These are phyloP conservation scores for Euphorbia celastroides DNA, from an alignment of 441 rosid species.

Conservation along the genomic window DNA sequence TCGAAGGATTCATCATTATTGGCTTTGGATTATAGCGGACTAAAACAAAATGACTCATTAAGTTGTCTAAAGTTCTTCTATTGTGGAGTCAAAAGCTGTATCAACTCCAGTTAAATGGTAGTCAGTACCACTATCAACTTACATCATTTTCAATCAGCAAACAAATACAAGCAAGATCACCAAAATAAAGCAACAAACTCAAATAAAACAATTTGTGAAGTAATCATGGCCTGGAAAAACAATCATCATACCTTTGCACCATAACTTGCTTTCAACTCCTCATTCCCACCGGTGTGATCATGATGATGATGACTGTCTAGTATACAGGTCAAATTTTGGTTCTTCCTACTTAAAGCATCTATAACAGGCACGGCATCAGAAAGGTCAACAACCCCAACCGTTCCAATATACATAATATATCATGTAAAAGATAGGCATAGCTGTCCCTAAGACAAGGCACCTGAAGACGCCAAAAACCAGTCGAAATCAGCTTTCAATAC, in stretches of 20 bases:
- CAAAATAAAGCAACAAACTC: no score
- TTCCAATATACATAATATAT: conserved; percentile 89
- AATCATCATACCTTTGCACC: conserved; percentile 88
- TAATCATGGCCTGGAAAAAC: conserved; percentile 7
- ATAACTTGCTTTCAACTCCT: conserved; percentile 88
- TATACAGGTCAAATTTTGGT: conserved; percentile 79
- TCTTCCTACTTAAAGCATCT: conserved; percentile 68
- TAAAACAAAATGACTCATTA: no score
- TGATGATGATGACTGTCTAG: conserved; percentile 89
- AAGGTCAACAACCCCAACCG: conserved; percentile 99
- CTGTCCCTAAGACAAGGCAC: conserved; percentile 84
- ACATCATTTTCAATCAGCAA: no score
- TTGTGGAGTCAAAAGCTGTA: no score
- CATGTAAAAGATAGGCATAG: conserved; percentile 91
- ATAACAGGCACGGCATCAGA: conserved; percentile 82
- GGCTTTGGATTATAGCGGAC: no score
- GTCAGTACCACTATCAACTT: no score
- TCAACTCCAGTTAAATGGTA: no score
- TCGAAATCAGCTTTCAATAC: not conserved
- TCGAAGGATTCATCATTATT: no score
- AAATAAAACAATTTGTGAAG: not conserved
- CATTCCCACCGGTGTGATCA: conserved; percentile 87
- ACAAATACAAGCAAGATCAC: no score
- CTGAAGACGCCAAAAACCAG: conserved; percentile 33
- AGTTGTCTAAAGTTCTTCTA: no score